Evolutionary conservation across 2,329 filamentous ascomycete species (phyloP).

Genomic region (Uncinocarpus reesii): DNA sequence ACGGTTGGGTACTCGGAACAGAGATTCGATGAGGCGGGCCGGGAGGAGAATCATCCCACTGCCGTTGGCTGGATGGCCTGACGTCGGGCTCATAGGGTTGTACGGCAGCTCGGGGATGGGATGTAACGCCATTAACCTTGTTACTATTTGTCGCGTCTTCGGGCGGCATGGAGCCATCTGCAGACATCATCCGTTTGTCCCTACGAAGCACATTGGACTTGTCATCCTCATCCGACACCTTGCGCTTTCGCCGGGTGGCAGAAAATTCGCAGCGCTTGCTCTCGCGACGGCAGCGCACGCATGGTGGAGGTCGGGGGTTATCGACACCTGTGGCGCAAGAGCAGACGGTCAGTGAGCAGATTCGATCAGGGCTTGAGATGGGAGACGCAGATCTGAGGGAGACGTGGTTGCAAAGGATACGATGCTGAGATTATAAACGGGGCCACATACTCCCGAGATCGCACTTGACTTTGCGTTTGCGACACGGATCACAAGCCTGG

Average conservation of each 20-base stretch:
- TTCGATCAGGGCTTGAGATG: not conserved
- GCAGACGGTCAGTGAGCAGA: not conserved
- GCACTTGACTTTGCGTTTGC: constrained; percentile 42
- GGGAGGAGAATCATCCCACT: constrained; percentile 14
- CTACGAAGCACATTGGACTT: constrained; percentile 35
- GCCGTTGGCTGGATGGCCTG: constrained; percentile 11
- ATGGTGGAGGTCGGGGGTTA: constrained; percentile 86
- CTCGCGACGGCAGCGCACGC: constrained; percentile 84
- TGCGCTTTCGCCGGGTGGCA: constrained; percentile 83
- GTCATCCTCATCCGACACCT: constrained; percentile 47
- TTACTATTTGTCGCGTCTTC: constrained; percentile 14
- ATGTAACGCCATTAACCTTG: constrained; percentile 14
- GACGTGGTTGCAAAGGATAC: constrained; percentile 2
- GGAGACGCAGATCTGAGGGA: constrained; percentile 15
- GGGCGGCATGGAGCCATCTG: constrained; percentile 25
- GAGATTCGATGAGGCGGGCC: constrained; percentile 10
- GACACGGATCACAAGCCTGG: constrained; percentile 41
- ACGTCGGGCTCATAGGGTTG: constrained; percentile 12
- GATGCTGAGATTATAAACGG: constrained; percentile 1
- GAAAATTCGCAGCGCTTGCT: constrained; percentile 97
- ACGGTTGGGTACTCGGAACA: constrained; percentile 9
- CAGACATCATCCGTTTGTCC: constrained; percentile 44
- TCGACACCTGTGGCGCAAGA: constrained; percentile 51
- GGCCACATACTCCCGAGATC: constrained; percentile 38
- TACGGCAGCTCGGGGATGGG: constrained; percentile 10